Evolutionary conservation across 371 early-diverging fungal genomes (phyloP).

Genomic region (Smittium culicis): DNA sequence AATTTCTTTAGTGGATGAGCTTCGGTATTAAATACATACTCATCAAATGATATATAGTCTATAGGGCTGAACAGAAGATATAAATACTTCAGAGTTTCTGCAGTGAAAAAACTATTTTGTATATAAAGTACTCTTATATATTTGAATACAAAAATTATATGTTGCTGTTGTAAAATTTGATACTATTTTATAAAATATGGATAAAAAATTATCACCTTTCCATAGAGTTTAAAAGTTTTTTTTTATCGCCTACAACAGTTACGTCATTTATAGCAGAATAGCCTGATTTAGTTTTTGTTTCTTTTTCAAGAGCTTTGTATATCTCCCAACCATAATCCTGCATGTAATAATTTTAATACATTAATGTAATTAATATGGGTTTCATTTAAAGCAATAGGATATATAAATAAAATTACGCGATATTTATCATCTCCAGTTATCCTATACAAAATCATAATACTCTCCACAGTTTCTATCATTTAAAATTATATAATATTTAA

Average conservation of each 20-base stretch:
- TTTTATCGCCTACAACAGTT: constrained; percentile 33
- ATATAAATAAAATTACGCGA: constrained; percentile 6
- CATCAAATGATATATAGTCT: too few relatives aligned
- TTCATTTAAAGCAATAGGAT: background rate
- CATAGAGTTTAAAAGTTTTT: constrained; percentile 46
- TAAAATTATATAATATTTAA: background rate
- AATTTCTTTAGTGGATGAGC: too few relatives aligned
- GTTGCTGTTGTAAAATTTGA: too few relatives aligned
- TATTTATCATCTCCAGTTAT: constrained; percentile 60
- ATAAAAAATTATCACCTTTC: too few relatives aligned
- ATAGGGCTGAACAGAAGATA: too few relatives aligned
- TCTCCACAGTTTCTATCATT: constrained; percentile 62
- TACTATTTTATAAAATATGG: too few relatives aligned
- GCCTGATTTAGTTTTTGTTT: constrained; percentile 53
- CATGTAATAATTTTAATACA: too few relatives aligned
- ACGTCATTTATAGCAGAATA: constrained; percentile 67
- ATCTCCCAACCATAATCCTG: constrained; percentile 86
- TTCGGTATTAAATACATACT: too few relatives aligned
- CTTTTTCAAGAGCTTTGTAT: constrained; percentile 65
- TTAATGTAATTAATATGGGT: background rate
- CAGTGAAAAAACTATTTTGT: too few relatives aligned
- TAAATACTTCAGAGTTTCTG: too few relatives aligned
- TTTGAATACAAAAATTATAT: too few relatives aligned
- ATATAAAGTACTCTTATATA: too few relatives aligned
- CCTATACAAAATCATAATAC: constrained; percentile 66